Evolutionary conservation across 148 eudicot species (phyloP), one percentile per base, ranked within the genome.

Genomic region (Rhododendron ovatum): DNA sequence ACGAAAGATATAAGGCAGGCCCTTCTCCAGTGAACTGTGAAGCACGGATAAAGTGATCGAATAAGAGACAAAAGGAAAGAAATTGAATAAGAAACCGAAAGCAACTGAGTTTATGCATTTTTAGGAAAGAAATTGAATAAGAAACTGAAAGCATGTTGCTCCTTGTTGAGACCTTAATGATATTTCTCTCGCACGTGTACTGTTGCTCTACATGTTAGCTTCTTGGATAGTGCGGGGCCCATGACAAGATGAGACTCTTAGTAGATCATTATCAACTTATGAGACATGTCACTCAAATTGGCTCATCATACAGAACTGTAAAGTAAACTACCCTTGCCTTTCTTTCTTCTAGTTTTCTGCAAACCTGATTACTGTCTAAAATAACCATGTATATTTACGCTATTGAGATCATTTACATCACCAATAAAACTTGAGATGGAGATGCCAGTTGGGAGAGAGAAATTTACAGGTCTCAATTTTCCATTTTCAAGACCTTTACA

Each of bases 21-120:
- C 94, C 86, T 95, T 97, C 90, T 97, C 99, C 87, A 97, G 91
- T 53, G 99, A 97, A 86, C 99, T 97, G 92, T 88, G 88, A 82
- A 87, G 50, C 55, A 51, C 35, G 39, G 37, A 50, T 30, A 88
- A 65, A 57, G 53, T 18, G 55, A 80, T 80, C 9, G 18, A 47
- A 35, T 71, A 85, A 22, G 7, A 55, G 51, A 77, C 24, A 14
- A n/a, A 78, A 71, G 79, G 59, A 73, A n/a, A 48, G 22, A 37
- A 69, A 74, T 59, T 57, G 51, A 37, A 35, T 50, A 77, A 28
- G 1, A 69, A 78, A 77, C 18, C 8, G 15, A 59, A 78, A 82
- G 61, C 18, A 85, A 48, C 22, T 2, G 71, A 85, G 69, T 69
- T 26, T 61, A 59, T 20, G 39, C 33, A 45, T 22, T 59, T 20